Percentiles rank a stretch among this genome's conserved stretches.
Evolutionary conservation across 2,329 filamentous ascomycete species (phyloP).

Genomic region (Calonectria pseudoreteaudii): DNA sequence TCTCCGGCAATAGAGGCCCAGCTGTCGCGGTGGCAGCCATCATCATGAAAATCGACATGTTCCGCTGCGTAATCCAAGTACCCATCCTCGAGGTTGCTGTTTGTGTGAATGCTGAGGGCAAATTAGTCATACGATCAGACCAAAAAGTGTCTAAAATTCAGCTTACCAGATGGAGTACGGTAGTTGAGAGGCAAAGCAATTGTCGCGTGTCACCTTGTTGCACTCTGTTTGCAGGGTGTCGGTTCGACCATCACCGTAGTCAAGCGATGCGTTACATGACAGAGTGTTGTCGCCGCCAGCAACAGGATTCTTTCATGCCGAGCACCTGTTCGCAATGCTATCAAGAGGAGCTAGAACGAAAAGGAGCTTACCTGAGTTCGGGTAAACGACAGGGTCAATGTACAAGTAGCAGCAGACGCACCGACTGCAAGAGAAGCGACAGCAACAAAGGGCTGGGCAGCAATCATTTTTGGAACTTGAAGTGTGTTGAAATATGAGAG

Average conservation of each 20-base stretch:
- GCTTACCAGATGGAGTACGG: not conserved
- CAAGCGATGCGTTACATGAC: not conserved
- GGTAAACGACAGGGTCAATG: not conserved
- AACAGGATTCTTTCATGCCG: not conserved
- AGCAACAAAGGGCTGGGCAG: not conserved
- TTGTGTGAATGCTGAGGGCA: not conserved
- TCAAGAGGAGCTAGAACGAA: too few species aligned
- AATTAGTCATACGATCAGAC: not conserved
- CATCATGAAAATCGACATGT: not conserved
- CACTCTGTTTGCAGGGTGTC: not conserved
- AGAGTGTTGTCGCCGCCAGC: not conserved
- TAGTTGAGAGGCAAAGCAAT: not conserved
- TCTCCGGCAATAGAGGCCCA: not conserved
- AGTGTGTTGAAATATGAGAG: too few species aligned
- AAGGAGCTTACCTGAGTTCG: not conserved
- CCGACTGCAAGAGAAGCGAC: not conserved
- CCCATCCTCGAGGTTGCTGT: not conserved
- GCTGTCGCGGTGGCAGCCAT: not conserved
- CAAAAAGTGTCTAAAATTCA: too few species aligned
- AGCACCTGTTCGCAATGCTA: not conserved
- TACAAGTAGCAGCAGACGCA: not conserved
- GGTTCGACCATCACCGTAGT: not conserved
- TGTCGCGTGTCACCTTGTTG: not conserved
- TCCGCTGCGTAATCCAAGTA: not conserved
- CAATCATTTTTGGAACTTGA: not conserved